Evolutionary conservation across 2,329 filamentous ascomycete genomes (phyloP), one percentile per base, ranked within the genome.

Genomic region (Paraphoma sp.): DNA sequence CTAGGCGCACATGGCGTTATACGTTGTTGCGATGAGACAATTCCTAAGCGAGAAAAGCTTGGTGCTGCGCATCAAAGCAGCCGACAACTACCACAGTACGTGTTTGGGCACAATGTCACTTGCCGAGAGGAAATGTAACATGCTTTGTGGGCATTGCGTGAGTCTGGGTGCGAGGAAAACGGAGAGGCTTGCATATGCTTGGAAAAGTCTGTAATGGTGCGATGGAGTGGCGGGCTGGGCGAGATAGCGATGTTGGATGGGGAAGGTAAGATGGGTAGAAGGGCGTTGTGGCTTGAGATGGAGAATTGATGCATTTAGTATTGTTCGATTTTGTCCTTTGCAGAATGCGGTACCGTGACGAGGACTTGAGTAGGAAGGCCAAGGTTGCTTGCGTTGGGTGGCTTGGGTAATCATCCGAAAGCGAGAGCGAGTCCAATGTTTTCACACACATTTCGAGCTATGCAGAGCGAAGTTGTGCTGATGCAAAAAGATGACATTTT

Each of bases 1-100:
- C 47, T 53, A 57, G 45, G 10, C 14, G 12, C n/a, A 11, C 38
- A 60, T 60, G 54, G 47, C 57, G 54, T 54, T 56, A 60, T 60
- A 45, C 48, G 6, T 44, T 38, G 12, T 45, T 42, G 6, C 51
- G 43, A 60, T 60, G 57, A 57, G 57, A 43, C 54, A 47, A 60
- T 54, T 12, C 23, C 16, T 48, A 53, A 47, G 46, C 54, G 46
- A 50, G 41, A 16, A 30, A 53, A 42, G 41, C 49, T 52, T 53
- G 45, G n/a, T 16, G 46, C 3, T 48, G 14, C 46, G 31, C 17
- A 40, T 48, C 18, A n/a, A 14, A 29, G 28, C 14, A 31, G 10
- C 44, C 44, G 4, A 45, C 23, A 23, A 23, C 23, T 23, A 23
- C 23, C 23, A 23, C n/a, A 17, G 18, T 42, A 42, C 18, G 6